Conservation (phyloP, 2,329 filamentous ascomycete genomes). For the Fusarium musae region DNA sequence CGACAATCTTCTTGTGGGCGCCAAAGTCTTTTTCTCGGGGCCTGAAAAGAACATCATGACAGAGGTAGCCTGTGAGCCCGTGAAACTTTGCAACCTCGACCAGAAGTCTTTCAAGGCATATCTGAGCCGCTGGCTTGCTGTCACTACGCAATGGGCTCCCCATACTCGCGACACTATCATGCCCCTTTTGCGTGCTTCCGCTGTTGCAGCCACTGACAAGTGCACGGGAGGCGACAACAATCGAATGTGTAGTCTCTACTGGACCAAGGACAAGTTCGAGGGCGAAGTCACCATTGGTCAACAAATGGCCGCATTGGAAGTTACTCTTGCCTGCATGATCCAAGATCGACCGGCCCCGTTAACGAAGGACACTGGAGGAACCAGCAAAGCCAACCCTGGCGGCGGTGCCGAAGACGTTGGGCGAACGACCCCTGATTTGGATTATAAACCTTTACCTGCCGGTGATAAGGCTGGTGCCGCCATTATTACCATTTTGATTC, state of each 20-base stretch:
- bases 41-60: constrained; percentile 67
- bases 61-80: constrained; percentile 73
- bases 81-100: constrained; percentile 69
- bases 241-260: constrained; percentile 69
- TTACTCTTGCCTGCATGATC: constrained; percentile 71
- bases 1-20: constrained; percentile 65
- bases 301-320: constrained; percentile 76
- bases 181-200: constrained; percentile 64
- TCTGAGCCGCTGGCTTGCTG: constrained; percentile 69
- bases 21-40: constrained; percentile 65
- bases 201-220: constrained; percentile 65
- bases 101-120: constrained; percentile 74
- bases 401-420: constrained; percentile 60
- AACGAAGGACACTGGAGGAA: constrained; percentile 67
- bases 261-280: constrained; percentile 68
- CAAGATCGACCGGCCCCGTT: constrained; percentile 54
- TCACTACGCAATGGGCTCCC: constrained; percentile 71
- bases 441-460: constrained; percentile 54
- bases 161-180: constrained; percentile 65
- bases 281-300: constrained; percentile 72
- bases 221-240: constrained; percentile 68
- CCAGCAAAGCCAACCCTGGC: constrained; percentile 59
- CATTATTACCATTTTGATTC: constrained; percentile 68
- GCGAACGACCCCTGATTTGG: constrained; percentile 46
- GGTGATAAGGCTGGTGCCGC: constrained; percentile 76